Conservation (phyloP, 164 flowering plant genomes). For the Tinospora cordifolia region DNA sequence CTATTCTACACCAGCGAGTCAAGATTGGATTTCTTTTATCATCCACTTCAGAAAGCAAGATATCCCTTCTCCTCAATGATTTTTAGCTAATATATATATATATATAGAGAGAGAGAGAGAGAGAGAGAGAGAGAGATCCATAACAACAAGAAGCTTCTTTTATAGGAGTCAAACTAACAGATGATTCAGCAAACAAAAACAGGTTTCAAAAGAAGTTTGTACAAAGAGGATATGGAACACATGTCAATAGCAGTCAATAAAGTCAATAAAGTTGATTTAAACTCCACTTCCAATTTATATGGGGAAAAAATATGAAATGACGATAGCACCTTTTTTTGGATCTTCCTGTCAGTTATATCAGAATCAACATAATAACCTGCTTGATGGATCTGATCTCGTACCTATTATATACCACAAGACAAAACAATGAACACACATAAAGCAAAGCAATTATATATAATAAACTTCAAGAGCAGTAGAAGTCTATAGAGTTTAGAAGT, state of each 20-base stretch:
- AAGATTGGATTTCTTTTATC: neutral
- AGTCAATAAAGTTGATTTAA: neutral
- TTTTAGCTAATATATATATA: neutral
- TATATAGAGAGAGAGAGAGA: too few species aligned
- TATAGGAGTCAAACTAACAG: neutral
- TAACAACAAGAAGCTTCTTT: neutral
- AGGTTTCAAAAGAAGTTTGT: neutral
- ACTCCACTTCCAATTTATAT: neutral
- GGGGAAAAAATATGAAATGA: neutral
- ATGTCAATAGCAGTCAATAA: too few species aligned
- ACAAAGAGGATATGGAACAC: too few species aligned
- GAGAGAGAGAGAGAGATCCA: too few species aligned
- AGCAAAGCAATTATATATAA: neutral
- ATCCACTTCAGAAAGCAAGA: neutral
- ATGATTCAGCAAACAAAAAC: neutral
- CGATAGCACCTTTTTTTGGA: conserved; percentile 48
- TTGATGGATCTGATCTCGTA: conserved; percentile 53
- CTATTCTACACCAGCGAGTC: neutral
- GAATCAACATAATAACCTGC: conserved; percentile 62
- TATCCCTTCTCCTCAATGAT: too few species aligned
- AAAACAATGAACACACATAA: too few species aligned
- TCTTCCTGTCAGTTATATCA: too few species aligned
- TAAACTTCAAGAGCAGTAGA: neutral
- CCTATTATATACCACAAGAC: conserved; percentile 27
- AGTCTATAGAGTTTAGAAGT: too few species aligned